These are phyloP conservation scores for Westerdykella aurantiaca DNA, from an alignment of 2,329 filamentous ascomycete genomes.

Conservation along the genomic window DNA sequence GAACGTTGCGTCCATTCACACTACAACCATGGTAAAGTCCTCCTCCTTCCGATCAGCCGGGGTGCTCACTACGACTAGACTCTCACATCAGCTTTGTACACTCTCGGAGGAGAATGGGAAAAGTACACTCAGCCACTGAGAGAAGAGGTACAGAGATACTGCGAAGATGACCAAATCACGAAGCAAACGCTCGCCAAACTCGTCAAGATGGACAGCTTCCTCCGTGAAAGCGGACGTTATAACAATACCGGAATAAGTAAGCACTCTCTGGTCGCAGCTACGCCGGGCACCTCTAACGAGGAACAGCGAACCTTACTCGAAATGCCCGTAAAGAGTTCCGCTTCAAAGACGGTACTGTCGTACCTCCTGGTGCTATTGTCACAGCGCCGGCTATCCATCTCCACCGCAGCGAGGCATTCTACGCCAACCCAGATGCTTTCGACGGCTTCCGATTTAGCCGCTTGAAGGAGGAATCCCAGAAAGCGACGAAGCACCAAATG, in stretches of 20 bases:
- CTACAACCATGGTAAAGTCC: slow-evolving; percentile 3
- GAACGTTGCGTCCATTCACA: slow-evolving; percentile 6
- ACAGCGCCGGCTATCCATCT: not conserved
- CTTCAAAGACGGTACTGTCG: slow-evolving; percentile 2
- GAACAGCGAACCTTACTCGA: not conserved
- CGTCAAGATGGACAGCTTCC: slow-evolving; percentile 4
- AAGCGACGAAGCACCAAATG: not conserved
- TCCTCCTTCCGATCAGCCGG: not conserved
- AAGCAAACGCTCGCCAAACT: not conserved
- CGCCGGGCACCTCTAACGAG: not conserved
- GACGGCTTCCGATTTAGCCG: slow-evolving; percentile 2
- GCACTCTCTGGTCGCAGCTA: not conserved
- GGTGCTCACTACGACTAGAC: slow-evolving; percentile 1
- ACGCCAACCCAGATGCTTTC: slow-evolving; percentile 1
- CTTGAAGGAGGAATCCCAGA: not conserved
- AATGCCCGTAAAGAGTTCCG: slow-evolving; percentile 1
- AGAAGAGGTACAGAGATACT: slow-evolving; percentile 1
- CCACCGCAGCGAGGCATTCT: not conserved
- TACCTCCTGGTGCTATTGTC: slow-evolving; percentile 1
- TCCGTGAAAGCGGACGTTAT: slow-evolving; percentile 1
- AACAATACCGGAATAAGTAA: slow-evolving; percentile 3
- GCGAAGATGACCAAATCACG: slow-evolving; percentile 1
- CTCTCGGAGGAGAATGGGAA: slow-evolving; percentile 2
- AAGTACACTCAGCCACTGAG: slow-evolving; percentile 1
- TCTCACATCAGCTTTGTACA: slow-evolving; percentile 2